Percentiles rank a stretch among this genome's conserved stretches.
Evolutionary conservation across 208 protist species (phyloP).

Genomic region (Vickermania spadyakhi): DNA sequence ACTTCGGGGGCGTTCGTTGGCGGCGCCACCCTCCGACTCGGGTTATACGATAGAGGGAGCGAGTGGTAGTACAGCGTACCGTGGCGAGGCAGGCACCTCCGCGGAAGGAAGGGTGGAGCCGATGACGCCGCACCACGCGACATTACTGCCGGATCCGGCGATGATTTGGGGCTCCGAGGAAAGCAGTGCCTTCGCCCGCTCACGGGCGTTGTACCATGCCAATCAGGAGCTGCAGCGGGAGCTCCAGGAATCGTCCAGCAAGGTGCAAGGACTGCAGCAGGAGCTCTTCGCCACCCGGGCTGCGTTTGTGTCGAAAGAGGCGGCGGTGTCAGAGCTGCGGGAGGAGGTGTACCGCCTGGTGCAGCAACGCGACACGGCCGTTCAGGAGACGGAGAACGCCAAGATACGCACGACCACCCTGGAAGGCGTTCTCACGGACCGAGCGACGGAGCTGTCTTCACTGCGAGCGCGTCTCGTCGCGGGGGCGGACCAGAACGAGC

Average conservation of each 20-base stretch:
- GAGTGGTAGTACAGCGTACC: no score
- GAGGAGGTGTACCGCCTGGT: conserved; percentile 79
- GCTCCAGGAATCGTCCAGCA: conserved; percentile 51
- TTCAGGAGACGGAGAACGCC: conserved; percentile 48
- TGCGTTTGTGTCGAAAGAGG: conserved; percentile 24
- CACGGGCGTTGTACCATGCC: conserved; percentile 72
- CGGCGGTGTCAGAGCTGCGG: conserved; percentile 38
- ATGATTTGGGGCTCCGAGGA: conserved; percentile 86
- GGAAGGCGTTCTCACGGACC: conserved; percentile 50
- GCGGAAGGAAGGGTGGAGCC: no score
- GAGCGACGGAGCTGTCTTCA: conserved; percentile 48
- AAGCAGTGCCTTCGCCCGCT: conserved; percentile 70
- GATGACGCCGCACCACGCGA: no score
- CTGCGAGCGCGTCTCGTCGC: conserved; percentile 70
- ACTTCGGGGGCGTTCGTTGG: no score
- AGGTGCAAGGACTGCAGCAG: conserved; percentile 60
- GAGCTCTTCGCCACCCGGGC: conserved; percentile 49
- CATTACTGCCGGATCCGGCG: conserved; percentile 64
- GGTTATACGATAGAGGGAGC: no score
- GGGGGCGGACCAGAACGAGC: conserved; percentile 74
- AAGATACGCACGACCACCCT: conserved; percentile 38
- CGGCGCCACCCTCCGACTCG: no score
- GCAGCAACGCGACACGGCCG: conserved; percentile 68
- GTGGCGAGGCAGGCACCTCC: no score
- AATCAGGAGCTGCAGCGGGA: conserved; percentile 81